Conservation (phyloP, 495 filamentous ascomycete species). For the Tuber indicum region DNA sequence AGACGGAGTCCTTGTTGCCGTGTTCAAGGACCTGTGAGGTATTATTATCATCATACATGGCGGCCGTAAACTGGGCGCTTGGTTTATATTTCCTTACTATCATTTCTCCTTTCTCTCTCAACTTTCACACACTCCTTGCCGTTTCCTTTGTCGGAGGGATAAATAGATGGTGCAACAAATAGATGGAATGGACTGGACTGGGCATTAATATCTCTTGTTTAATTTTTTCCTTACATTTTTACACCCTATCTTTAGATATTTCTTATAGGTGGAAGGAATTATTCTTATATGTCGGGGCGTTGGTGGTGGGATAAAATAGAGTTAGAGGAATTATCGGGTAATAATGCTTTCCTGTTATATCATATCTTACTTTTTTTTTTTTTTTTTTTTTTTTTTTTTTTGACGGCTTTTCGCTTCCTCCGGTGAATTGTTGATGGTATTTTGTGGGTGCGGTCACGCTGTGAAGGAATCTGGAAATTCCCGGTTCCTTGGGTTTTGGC, state of each 20-base stretch:
- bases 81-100: neutral
- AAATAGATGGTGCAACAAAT: neutral
- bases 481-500: neutral
- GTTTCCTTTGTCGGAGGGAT: neutral
- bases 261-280: neutral
- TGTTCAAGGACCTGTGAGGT: conserved; percentile 27
- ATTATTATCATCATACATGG: neutral
- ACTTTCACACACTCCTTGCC: neutral
- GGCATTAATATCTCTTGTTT: neutral
- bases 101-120: neutral
- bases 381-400: neutral
- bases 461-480: neutral
- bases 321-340: neutral
- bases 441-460: neutral
- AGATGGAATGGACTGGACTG: neutral
- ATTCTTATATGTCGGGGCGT: neutral
- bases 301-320: conserved; percentile 1
- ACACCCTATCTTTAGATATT: neutral
- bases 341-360: neutral
- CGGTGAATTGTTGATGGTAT: neutral
- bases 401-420: neutral
- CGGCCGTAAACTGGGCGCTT: neutral
- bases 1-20: conserved; percentile 38
- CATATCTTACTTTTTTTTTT: too few relatives aligned
- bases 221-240: neutral